These are phyloP conservation scores for Eucalyptus pauciflora DNA, from an alignment of 345 rosid species.

Conservation along the genomic window DNA sequence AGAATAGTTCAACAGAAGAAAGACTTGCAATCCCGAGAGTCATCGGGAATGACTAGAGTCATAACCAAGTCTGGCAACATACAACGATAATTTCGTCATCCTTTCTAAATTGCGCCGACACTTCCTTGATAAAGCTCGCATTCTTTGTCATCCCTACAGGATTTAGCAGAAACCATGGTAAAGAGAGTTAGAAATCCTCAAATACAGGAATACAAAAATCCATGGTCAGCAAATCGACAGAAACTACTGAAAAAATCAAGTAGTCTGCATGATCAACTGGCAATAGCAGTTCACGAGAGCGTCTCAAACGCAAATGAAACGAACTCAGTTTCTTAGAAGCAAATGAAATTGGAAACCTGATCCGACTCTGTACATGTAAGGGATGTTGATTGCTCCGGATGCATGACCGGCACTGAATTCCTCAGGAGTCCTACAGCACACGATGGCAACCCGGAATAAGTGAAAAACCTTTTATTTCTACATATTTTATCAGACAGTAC, in stretches of 20 bases:
- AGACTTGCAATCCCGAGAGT: background rate
- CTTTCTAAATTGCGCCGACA: conserved; percentile 41
- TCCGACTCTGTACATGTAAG: conserved; percentile 76
- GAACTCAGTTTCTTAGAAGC: rapidly evolving
- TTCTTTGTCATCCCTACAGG: conserved; percentile 60
- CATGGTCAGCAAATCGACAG: background rate
- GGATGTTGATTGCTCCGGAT: conserved; percentile 64
- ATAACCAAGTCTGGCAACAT: background rate
- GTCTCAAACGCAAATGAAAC: background rate
- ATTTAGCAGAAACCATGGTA: background rate
- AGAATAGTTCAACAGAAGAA: background rate
- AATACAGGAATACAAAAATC: background rate
- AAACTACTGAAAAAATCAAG: background rate
- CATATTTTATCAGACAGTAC: background rate
- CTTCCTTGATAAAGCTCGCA: conserved; percentile 48
- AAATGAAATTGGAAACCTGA: conserved; percentile 29
- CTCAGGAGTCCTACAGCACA: conserved; percentile 49
- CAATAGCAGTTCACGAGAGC: background rate
- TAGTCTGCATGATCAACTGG: background rate
- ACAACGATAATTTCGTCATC: conserved; percentile 81
- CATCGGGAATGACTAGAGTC: background rate
- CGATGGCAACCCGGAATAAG: background rate
- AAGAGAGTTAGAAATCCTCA: background rate
- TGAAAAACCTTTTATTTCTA: background rate
- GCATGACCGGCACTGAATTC: conserved; percentile 80